phyloP scores from a whole-genome alignment of 1,139 yeast genomes.

The Magnusiomyces paraingens region DNA sequence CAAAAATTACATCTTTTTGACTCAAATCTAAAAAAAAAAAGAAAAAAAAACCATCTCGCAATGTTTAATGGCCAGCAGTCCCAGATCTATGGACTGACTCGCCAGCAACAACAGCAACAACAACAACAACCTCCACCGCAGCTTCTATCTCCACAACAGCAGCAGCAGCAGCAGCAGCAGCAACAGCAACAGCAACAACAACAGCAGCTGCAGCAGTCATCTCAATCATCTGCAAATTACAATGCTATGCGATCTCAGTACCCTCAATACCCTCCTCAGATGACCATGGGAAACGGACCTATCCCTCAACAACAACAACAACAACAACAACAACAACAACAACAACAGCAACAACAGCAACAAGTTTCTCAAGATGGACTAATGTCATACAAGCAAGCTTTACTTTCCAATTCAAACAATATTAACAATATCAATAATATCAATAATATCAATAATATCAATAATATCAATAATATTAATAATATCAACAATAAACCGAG shows the following conservation, averaged over 20 bases:
- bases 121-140: neutral
- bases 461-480: neutral
- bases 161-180: slow-evolving; percentile 5
- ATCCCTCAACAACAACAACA: neutral
- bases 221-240: too few species aligned
- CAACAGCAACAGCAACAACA: neutral
- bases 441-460: slow-evolving; percentile 1
- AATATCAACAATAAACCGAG: neutral
- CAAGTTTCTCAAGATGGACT: neutral
- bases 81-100: slow-evolving; percentile 7
- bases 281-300: neutral
- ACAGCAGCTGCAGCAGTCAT: neutral
- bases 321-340: slow-evolving; percentile 4
- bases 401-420: neutral
- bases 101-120: slow-evolving; percentile 2
- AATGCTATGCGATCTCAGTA: too few species aligned
- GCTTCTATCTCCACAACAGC: neutral
- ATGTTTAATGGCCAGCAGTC: slow-evolving; percentile 7
- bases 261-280: neutral
- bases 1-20: neutral
- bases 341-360: neutral
- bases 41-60: neutral
- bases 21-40: neutral
- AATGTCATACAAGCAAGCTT: neutral
- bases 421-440: neutral